These are phyloP conservation scores for Pseudogymnoascus sp. DNA, from an alignment of 2,329 filamentous ascomycete species.

Conservation along the genomic window DNA sequence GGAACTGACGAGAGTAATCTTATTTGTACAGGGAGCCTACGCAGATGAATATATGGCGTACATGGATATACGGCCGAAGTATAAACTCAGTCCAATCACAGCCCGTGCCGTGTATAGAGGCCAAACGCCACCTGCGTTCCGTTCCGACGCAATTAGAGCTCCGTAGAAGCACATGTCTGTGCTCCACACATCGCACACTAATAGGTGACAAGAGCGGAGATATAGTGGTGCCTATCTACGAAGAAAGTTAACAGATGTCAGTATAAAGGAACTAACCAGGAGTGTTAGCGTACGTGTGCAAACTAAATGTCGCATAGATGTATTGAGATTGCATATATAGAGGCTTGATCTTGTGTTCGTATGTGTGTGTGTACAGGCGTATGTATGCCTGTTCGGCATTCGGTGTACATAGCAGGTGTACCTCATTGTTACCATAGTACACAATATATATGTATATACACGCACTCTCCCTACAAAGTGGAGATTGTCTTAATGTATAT, in stretches of 20 bases:
- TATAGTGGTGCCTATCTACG: background rate
- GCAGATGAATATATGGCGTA: background rate
- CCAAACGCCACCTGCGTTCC: background rate
- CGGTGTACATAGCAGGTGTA: background rate
- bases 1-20: background rate
- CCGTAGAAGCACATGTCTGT: background rate
- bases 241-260: background rate
- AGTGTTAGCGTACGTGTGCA: background rate
- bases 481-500: background rate
- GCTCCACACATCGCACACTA: background rate
- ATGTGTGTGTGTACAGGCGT: background rate
- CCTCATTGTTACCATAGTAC: background rate
- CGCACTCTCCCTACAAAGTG: background rate
- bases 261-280: background rate
- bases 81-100: background rate
- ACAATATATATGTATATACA: background rate
- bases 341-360: background rate
- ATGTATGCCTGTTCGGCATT: background rate
- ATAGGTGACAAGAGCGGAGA: background rate
- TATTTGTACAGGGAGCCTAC: background rate
- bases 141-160: background rate
- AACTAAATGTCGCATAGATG: background rate
- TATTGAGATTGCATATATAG: background rate
- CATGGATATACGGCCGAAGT: background rate
- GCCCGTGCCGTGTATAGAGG: background rate